These are phyloP conservation scores for Talaromyces sp. DNA, from an alignment of 2,329 filamentous ascomycete species.

Conservation along the genomic window DNA sequence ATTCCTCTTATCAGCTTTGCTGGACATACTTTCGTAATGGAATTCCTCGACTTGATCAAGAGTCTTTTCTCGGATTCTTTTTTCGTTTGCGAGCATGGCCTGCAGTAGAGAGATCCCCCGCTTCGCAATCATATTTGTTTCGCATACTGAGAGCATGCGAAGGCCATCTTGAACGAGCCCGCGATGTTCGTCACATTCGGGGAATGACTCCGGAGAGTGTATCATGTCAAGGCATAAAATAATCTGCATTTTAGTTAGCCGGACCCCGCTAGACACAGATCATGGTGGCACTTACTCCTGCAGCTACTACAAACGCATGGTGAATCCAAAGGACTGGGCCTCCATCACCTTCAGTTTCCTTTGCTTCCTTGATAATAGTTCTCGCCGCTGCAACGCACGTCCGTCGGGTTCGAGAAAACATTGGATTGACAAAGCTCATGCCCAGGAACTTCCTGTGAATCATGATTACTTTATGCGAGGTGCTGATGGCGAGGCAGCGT, in stretches of 20 bases:
- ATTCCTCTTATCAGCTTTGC: neutral
- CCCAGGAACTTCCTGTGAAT: constrained; percentile 38
- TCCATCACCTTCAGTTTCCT: neutral
- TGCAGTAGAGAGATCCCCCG: constrained; percentile 4
- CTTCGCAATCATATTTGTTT: constrained; percentile 13
- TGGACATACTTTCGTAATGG: neutral
- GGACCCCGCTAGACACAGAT: too few relatives aligned
- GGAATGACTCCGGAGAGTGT: neutral
- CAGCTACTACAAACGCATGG: constrained; percentile 12
- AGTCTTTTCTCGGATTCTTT: constrained; percentile 2
- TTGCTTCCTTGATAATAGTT: constrained; percentile 26
- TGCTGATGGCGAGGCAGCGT: constrained; percentile 32
- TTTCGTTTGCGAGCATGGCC: constrained; percentile 7
- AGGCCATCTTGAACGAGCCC: constrained; percentile 6
- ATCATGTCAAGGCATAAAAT: constrained; percentile 13
- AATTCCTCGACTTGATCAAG: neutral
- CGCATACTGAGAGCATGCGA: neutral
- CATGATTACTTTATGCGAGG: constrained; percentile 41
- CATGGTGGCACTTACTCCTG: neutral
- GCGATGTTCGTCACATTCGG: constrained; percentile 8
- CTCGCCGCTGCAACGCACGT: constrained; percentile 34
- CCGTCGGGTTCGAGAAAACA: constrained; percentile 37
- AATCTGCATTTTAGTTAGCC: neutral
- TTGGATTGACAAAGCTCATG: constrained; percentile 34
- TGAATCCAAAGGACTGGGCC: constrained; percentile 10